phyloP scores from a whole-genome alignment of 345 rosid genomes.

The Hibiscus syriacus region DNA sequence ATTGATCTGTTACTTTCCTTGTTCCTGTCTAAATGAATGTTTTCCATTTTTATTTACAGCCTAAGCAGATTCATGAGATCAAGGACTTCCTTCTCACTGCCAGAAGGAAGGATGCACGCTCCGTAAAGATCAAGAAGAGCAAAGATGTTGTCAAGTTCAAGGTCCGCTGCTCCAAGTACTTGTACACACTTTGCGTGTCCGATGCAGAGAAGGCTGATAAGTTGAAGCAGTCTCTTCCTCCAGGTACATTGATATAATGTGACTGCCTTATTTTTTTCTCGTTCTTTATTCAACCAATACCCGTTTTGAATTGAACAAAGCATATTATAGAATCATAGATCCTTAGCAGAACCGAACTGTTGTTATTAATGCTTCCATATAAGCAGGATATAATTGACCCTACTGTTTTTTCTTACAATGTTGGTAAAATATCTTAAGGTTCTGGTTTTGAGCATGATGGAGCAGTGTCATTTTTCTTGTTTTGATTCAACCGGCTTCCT shows the following conservation, averaged over 20 bases:
- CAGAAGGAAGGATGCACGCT: conserved; percentile 87
- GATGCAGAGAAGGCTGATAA: conserved; percentile 90
- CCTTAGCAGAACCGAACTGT: too few relatives aligned
- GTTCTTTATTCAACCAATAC: not conserved
- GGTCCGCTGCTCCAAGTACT: conserved; percentile 90
- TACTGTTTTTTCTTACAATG: not conserved
- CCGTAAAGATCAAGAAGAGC: conserved; percentile 88
- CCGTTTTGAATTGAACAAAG: not conserved
- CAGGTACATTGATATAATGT: conserved; percentile 38
- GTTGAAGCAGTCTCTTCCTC: conserved; percentile 96
- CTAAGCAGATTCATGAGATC: conserved; percentile 91
- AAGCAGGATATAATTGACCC: not conserved
- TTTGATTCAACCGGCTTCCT: not conserved
- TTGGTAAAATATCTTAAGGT: not conserved
- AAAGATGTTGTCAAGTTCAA: conserved; percentile 81
- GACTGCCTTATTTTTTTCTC: not conserved
- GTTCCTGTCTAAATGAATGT: not conserved
- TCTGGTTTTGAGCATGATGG: not conserved
- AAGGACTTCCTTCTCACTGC: conserved; percentile 96
- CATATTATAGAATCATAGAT: too few relatives aligned
- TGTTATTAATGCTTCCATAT: too few relatives aligned
- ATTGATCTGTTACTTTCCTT: not conserved
- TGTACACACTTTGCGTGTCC: conserved; percentile 81
- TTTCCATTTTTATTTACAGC: conserved; percentile 29
- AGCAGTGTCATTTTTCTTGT: too few relatives aligned